phyloP scores from a whole-genome alignment of 306 rosid genomes.

The Inga oerstediana region DNA sequence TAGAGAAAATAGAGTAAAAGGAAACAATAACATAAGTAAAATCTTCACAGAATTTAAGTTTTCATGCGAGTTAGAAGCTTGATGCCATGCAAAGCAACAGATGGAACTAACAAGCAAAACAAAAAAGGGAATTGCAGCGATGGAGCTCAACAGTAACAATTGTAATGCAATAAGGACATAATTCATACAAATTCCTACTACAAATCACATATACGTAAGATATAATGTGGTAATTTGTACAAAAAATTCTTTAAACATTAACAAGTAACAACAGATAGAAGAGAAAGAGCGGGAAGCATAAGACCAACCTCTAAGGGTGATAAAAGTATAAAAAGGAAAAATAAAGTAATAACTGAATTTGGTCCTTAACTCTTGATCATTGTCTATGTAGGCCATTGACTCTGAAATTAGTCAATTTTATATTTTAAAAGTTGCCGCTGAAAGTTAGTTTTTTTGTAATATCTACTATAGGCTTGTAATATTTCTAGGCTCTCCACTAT shows the following conservation, averaged over 20 bases:
- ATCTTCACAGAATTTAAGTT: neutral
- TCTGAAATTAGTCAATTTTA: too few relatives aligned
- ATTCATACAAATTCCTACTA: neutral
- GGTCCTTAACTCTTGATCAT: neutral
- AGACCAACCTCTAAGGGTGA: neutral
- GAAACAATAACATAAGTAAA: neutral
- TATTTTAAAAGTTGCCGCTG: too few relatives aligned
- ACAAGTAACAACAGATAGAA: neutral
- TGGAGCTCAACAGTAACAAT: too few relatives aligned
- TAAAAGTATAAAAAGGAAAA: neutral
- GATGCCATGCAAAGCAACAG: neutral
- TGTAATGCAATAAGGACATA: neutral
- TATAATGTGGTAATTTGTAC: neutral
- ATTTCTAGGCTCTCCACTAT: too few relatives aligned
- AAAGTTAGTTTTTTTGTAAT: too few relatives aligned
- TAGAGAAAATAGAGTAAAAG: neutral
- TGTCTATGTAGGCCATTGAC: neutral
- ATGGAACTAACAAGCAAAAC: neutral
- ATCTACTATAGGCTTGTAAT: too few relatives aligned
- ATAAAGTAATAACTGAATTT: neutral
- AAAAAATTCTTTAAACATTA: neutral
- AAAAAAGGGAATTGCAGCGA: neutral
- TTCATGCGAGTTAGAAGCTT: neutral
- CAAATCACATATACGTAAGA: neutral
- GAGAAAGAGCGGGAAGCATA: neutral